Percentiles rank a stretch among this genome's conserved stretches.
Conservation (phyloP, 208 protist species). For the Borovskyia barvae region DNA sequence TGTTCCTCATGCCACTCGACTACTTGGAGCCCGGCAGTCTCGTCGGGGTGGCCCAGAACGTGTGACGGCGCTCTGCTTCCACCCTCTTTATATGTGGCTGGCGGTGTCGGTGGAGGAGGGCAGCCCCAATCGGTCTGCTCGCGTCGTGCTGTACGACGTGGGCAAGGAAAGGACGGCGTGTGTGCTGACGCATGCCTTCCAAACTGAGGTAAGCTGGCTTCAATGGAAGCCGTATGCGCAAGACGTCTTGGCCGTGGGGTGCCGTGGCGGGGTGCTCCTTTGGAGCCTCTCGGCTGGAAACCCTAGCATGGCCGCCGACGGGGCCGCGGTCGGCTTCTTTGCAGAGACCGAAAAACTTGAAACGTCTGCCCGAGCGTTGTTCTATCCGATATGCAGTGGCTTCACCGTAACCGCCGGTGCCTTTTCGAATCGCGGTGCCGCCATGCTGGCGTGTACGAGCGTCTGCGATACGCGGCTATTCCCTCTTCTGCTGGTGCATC, state of each 20-base stretch:
- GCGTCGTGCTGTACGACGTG: slow-evolving; percentile 71
- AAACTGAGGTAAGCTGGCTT: slow-evolving; percentile 46
- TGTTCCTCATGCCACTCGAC: slow-evolving; percentile 26
- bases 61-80: slow-evolving; percentile 48
- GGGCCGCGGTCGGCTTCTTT: background rate
- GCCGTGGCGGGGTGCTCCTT: slow-evolving; percentile 66
- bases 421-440: slow-evolving; percentile 52
- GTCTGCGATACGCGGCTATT: slow-evolving; percentile 38
- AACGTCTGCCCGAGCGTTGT: slow-evolving; percentile 41
- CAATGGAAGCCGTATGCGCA: slow-evolving; percentile 70
- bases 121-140: slow-evolving; percentile 19
- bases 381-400: slow-evolving; percentile 49
- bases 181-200: slow-evolving; percentile 77
- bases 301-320: background rate
- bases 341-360: background rate
- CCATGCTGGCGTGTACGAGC: slow-evolving; percentile 64
- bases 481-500: slow-evolving; percentile 54
- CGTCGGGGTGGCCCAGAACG: slow-evolving; percentile 35
- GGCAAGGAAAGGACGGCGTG: slow-evolving; percentile 23
- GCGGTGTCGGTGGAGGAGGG: slow-evolving; percentile 72
- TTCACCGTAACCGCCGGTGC: slow-evolving; percentile 42
- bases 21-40: slow-evolving; percentile 6
- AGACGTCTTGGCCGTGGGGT: slow-evolving; percentile 76
- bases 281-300: slow-evolving; percentile 46
- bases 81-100: slow-evolving; percentile 50